phyloP scores from a whole-genome alignment of 805 yeast species.

The Yarrowia sp. region DNA sequence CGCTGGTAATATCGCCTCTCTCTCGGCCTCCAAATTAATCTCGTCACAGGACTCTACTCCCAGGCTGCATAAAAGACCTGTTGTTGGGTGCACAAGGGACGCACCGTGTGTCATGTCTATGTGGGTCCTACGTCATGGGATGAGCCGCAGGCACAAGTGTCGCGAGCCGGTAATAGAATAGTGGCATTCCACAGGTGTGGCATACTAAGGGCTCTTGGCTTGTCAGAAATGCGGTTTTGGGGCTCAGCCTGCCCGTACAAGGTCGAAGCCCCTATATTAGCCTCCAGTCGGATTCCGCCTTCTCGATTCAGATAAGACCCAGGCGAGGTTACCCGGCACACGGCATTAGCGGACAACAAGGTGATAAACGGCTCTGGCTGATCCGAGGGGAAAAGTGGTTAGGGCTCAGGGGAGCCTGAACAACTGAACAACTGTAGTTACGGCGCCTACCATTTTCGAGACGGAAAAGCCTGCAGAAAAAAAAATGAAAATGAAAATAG shows the following conservation, averaged over 20 bases:
- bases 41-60: constrained; percentile 4
- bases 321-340: constrained; percentile 14
- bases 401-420: background rate
- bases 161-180: background rate
- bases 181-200: background rate
- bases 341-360: constrained; percentile 26
- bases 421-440: background rate
- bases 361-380: constrained; percentile 24
- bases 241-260: too few species aligned
- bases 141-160: constrained; percentile 25
- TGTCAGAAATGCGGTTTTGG: too few species aligned
- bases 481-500: too few species aligned
- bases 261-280: background rate
- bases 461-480: background rate
- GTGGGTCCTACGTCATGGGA: constrained; percentile 38
- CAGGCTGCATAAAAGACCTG: constrained; percentile 23
- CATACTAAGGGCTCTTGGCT: too few species aligned
- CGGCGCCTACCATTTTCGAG: constrained; percentile 8
- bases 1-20: background rate
- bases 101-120: constrained; percentile 34
- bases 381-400: constrained; percentile 24
- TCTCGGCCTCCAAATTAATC: background rate
- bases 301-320: background rate
- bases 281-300: constrained; percentile 12
- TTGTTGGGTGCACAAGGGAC: constrained; percentile 21